These are phyloP conservation scores for Phytophthora pini DNA, from an alignment of 352 stramenopile species.

Conservation along the genomic window DNA sequence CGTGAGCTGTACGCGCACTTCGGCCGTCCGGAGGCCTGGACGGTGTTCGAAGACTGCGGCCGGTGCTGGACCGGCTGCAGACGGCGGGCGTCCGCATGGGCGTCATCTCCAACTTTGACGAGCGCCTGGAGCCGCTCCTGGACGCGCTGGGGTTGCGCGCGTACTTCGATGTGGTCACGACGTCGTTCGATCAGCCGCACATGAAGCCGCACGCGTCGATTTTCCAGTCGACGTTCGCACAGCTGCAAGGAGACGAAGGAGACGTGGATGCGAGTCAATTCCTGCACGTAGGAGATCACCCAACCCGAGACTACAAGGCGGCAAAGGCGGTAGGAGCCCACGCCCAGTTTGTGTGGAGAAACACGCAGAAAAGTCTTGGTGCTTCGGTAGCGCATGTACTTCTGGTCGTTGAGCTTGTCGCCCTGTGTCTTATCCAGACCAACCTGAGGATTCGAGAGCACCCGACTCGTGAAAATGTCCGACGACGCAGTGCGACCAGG, in stretches of 20 bases:
- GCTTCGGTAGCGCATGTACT: slow-evolving; percentile 63
- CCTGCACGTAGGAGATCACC: slow-evolving; percentile 76
- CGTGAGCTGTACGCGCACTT: slow-evolving; percentile 64
- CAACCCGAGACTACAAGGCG: slow-evolving; percentile 57
- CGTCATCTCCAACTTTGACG: slow-evolving; percentile 86
- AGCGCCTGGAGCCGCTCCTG: slow-evolving; percentile 62
- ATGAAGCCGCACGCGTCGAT: slow-evolving; percentile 67
- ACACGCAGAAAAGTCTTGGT: slow-evolving; percentile 34
- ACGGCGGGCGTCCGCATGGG: slow-evolving; percentile 41
- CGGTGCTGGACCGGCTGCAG: slow-evolving; percentile 47
- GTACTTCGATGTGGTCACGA: slow-evolving; percentile 65
- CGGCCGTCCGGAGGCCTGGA: slow-evolving; percentile 55
- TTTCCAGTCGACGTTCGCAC: slow-evolving; percentile 61
- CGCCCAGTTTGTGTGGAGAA: slow-evolving; percentile 51
- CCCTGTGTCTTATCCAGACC: slow-evolving; percentile 68
- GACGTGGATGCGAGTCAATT: slow-evolving; percentile 23
- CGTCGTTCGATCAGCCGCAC: slow-evolving; percentile 55
- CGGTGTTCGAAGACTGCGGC: slow-evolving; percentile 59
- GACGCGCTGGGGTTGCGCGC: slow-evolving; percentile 43
- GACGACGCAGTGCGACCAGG: slow-evolving; percentile 24
- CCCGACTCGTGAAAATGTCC: slow-evolving; percentile 24
- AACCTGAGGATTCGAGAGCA: slow-evolving; percentile 28
- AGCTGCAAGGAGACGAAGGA: slow-evolving; percentile 17
- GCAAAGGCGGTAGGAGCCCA: slow-evolving; percentile 46
- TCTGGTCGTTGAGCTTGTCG: slow-evolving; percentile 78